Evolutionary conservation across 1,284 basidiomycete genomes (phyloP).

Genomic region (Pisolithus thermaeus): DNA sequence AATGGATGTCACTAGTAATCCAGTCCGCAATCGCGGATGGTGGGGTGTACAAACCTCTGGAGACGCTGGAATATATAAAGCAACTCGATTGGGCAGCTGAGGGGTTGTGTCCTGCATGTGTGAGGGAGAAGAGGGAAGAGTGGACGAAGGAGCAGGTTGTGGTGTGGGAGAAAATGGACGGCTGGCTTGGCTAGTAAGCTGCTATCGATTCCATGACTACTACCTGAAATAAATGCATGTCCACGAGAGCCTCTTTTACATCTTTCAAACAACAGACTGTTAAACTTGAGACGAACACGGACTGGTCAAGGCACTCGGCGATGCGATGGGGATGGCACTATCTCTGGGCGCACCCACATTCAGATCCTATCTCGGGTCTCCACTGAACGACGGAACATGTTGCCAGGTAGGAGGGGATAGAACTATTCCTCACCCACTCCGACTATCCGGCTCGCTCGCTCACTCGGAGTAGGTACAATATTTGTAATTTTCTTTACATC

Average conservation of each 20-base stretch:
- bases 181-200: conserved; percentile 37
- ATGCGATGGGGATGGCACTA: neutral
- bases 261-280: neutral
- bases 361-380: too few species aligned
- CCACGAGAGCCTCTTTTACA: conserved; percentile 16
- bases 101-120: conserved; percentile 56
- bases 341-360: neutral
- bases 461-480: neutral
- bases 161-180: conserved; percentile 57
- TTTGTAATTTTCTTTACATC: neutral
- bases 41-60: conserved; percentile 61
- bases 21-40: conserved; percentile 51
- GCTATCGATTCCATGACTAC: too few species aligned
- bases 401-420: too few species aligned
- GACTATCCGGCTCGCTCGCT: too few species aligned
- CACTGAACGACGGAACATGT: too few species aligned
- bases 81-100: conserved; percentile 49
- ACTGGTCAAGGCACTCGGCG: neutral
- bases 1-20: conserved; percentile 64
- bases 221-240: conserved; percentile 4
- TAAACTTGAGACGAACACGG: too few species aligned
- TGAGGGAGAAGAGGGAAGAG: conserved; percentile 53
- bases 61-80: conserved; percentile 56
- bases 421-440: too few species aligned
- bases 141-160: conserved; percentile 56